A percentile compares a stretch with the other conserved stretches of the same genome.
These are phyloP conservation scores for Thuidium tamariscinum DNA, from an alignment of 225 moss, liverwort and hornwort species.

Conservation along the genomic window DNA sequence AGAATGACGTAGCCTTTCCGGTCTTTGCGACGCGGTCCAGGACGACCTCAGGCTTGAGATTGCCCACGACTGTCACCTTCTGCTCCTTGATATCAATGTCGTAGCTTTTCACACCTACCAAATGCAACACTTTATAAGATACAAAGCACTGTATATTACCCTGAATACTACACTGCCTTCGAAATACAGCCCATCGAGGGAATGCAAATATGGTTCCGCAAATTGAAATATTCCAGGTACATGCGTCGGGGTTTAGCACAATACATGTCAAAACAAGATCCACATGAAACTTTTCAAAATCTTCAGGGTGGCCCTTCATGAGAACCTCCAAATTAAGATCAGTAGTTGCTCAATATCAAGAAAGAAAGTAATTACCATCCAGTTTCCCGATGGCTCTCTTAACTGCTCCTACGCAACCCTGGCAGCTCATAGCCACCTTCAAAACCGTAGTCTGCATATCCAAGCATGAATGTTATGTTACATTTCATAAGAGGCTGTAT, in stretches of 20 bases:
- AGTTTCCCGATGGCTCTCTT: constrained; percentile 77
- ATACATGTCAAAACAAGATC: neutral
- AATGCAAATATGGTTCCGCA: neutral
- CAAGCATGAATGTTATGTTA: neutral
- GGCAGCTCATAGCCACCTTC: constrained; percentile 88
- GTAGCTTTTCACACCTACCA: constrained; percentile 72
- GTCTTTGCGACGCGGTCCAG: constrained; percentile 75
- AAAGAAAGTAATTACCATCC: constrained; percentile 31
- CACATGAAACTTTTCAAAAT: neutral
- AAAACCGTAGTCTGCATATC: constrained; percentile 66
- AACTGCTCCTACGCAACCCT: constrained; percentile 92
- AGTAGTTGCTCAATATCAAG: neutral
- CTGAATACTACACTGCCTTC: neutral
- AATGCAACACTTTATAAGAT: neutral
- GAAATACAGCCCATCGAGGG: neutral
- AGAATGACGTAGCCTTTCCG: constrained; percentile 81
- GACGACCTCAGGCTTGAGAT: constrained; percentile 65
- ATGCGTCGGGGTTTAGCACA: neutral
- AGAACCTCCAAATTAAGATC: neutral
- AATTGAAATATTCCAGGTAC: neutral
- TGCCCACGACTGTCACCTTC: constrained; percentile 82
- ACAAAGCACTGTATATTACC: neutral
- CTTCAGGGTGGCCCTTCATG: neutral
- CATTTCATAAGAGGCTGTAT: neutral
- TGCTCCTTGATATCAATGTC: constrained; percentile 69